Evolutionary conservation across 148 eudicot genomes (phyloP).

Genomic region (Camellia lanceoleosa): DNA sequence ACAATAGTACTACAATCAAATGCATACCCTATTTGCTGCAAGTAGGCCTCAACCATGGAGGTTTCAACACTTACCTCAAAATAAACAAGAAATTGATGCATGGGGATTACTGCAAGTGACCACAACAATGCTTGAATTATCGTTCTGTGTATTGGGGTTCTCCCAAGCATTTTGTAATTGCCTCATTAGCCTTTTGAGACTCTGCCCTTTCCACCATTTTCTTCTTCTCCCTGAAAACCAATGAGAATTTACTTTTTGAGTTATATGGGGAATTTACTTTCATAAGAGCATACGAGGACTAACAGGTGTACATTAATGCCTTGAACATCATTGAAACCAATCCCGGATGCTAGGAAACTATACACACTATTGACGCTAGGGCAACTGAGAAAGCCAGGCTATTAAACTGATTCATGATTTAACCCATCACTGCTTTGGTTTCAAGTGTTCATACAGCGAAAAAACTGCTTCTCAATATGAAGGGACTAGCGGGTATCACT

Average conservation of each 20-base stretch:
- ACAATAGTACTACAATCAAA: constrained; percentile 4
- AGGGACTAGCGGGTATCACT: no score
- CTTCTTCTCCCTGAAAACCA: constrained; percentile 71
- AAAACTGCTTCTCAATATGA: no score
- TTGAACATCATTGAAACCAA: not conserved
- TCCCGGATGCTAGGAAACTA: not conserved
- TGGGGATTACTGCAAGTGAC: constrained; percentile 7
- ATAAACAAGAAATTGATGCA: not conserved
- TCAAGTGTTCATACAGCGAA: no score
- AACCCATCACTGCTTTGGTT: no score
- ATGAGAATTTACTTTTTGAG: not conserved
- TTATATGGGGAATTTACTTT: not conserved
- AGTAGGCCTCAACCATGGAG: not conserved
- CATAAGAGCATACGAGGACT: not conserved
- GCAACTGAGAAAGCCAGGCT: no score
- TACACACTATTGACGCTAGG: not conserved
- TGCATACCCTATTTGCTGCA: not conserved
- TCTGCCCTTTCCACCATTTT: constrained; percentile 60
- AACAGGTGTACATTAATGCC: not conserved
- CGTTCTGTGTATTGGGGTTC: constrained; percentile 26
- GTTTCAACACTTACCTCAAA: constrained; percentile 12
- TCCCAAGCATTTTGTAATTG: constrained; percentile 44
- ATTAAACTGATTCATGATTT: no score
- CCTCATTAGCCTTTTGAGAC: constrained; percentile 61
- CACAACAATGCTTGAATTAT: constrained; percentile 14